These are phyloP conservation scores for Dendrobium nobile DNA, from an alignment of 106 monocot genomes.

Conservation along the genomic window DNA sequence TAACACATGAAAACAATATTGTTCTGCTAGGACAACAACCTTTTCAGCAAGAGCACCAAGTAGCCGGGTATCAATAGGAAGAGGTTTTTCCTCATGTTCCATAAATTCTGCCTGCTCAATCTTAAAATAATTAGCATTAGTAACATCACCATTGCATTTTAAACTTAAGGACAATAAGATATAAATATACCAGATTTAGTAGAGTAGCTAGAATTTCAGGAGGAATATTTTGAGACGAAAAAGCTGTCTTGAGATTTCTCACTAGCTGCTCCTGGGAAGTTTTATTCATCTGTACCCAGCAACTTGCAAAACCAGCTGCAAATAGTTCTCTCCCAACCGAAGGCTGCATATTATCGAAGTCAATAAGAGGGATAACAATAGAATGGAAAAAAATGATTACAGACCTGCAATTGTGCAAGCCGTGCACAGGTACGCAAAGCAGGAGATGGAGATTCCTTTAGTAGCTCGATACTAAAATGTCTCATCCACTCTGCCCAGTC, in stretches of 20 bases:
- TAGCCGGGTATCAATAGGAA: conserved; percentile 98
- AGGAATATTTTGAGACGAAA: conserved; percentile 96
- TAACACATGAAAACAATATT: conserved; percentile 1
- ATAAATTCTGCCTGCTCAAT: conserved; percentile 92
- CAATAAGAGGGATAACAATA: not conserved
- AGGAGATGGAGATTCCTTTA: conserved; percentile 97
- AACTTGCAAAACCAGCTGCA: conserved; percentile 98
- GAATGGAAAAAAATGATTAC: not conserved
- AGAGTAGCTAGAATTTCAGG: conserved; percentile 97
- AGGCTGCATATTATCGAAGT: conserved; percentile 58
- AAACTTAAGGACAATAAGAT: not conserved
- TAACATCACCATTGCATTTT: not conserved
- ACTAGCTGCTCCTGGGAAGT: conserved; percentile 86
- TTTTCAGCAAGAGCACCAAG: conserved; percentile 99
- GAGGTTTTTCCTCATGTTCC: conserved; percentile 98
- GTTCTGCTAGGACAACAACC: conserved; percentile 24
- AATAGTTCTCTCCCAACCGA: conserved; percentile 95
- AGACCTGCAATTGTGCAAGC: conserved; percentile 93
- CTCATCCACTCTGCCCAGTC: conserved; percentile 99
- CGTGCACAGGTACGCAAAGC: conserved; percentile 92
- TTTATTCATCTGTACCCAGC: conserved; percentile 97
- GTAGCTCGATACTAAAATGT: conserved; percentile 97
- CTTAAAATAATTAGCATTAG: conserved; percentile 6
- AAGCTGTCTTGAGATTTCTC: conserved; percentile 89
- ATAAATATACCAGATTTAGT: conserved; percentile 64